Base-by-base conservation (phyloP, 495 filamentous ascomycete species). In the Aspergillus baeticus region DNA sequence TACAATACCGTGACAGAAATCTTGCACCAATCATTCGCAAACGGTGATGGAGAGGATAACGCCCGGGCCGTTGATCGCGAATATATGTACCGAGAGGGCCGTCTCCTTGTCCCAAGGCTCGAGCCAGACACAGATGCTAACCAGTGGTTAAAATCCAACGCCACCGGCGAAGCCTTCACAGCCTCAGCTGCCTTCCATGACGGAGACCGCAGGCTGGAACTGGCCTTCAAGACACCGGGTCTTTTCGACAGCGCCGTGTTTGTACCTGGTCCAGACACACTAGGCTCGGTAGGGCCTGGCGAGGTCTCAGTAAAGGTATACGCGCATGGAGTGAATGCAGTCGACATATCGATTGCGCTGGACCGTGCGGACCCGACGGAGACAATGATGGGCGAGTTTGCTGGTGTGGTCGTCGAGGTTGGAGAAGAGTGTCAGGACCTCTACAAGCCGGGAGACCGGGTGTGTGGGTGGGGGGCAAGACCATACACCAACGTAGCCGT, bases 331-430 rank as follows among this genome's bases (percentile, higher is more conserved):
- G 1, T 51, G 21, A 15, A 51, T 38, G n/a, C 33, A 4, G 31
- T 21, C 8, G 48, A 51, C 33, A 33, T 51, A 14, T 33, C 6
- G 20, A 35, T 51, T 5, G 22, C 22, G 8, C 11, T 38, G 17
- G 48, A 35, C 34, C 17, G 48, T 10, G 34, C n/a, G 10, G 48
- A 39, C 48, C 20, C 33, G 7, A 26, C 36, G 1, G 42, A 20
- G 10, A n/a, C 44, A n/a, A 46, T 22, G 14, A 15, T 56, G 5
- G 52, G 52, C 1, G 54, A 56, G 21, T 56, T 22, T 15, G 54
- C 54, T 15, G 54, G 54, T 21, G 21, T 42, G 5, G 29, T 56
- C 14, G 10, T 31, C n/a, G 41, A 6, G 0, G 43, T 42, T 3
- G 54, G 54, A 18, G 26, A 44, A 13, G 10, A 33, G 8, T 38